Evolutionary conservation across 2,329 filamentous ascomycete genomes (phyloP).

Genomic region (Pseudogymnoascus sp.): DNA sequence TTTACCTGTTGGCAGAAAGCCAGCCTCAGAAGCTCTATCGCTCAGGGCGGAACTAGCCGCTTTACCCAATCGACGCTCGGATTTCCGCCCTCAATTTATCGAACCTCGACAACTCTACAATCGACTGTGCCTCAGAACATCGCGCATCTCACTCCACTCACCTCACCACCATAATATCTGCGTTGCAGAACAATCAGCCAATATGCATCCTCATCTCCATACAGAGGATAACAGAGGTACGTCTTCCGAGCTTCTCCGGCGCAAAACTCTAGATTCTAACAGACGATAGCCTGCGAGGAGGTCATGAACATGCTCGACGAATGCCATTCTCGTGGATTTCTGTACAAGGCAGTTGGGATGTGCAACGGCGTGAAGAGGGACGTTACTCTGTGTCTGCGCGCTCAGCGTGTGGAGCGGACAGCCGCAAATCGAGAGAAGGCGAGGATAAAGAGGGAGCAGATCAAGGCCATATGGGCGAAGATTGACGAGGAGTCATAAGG

Average conservation of each 20-base stretch:
- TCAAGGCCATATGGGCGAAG: slow-evolving; percentile 73
- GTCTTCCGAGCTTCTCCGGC: slow-evolving; percentile 15
- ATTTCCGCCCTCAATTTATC: neutral
- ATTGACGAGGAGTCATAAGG: slow-evolving; percentile 61
- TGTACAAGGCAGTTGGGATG: slow-evolving; percentile 84
- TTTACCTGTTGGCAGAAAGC: slow-evolving; percentile 4
- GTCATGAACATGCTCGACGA: slow-evolving; percentile 91
- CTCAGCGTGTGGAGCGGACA: slow-evolving; percentile 72
- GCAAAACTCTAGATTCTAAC: slow-evolving; percentile 16
- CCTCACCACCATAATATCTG: neutral
- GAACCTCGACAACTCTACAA: neutral
- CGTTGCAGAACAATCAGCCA: slow-evolving; percentile 26
- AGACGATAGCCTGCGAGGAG: slow-evolving; percentile 73
- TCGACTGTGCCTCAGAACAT: neutral
- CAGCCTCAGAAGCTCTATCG: neutral
- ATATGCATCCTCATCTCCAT: slow-evolving; percentile 96
- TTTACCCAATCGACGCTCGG: neutral
- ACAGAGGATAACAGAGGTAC: slow-evolving; percentile 84
- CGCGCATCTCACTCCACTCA: neutral
- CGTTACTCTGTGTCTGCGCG: slow-evolving; percentile 77
- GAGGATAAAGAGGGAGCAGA: slow-evolving; percentile 61
- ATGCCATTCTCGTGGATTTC: slow-evolving; percentile 86
- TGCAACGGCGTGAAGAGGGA: slow-evolving; percentile 81
- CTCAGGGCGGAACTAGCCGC: neutral
- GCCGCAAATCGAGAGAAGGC: slow-evolving; percentile 66